Conservation (phyloP, 108 stramenopile species). For the Parietichytrium sp. region DNA sequence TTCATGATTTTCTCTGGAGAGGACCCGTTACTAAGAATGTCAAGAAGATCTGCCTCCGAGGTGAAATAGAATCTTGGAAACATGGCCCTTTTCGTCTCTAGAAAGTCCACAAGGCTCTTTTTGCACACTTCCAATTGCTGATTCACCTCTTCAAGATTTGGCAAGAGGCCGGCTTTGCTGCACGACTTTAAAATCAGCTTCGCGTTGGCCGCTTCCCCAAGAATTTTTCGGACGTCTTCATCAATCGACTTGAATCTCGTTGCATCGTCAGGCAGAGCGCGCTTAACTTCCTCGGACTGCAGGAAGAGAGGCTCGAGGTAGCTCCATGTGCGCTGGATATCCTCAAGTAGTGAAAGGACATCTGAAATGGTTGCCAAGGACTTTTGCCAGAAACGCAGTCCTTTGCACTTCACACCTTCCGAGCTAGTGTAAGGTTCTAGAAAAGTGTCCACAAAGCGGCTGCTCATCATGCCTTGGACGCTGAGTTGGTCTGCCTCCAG, state of each 20-base stretch:
- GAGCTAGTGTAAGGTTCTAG: background rate
- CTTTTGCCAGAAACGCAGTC: slow-evolving; percentile 27
- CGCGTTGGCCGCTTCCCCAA: slow-evolving; percentile 61
- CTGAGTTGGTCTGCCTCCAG: slow-evolving; percentile 74
- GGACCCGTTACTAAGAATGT: slow-evolving; percentile 76
- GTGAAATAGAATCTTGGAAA: slow-evolving; percentile 81
- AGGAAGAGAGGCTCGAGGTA: slow-evolving; percentile 82
- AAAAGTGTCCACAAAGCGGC: slow-evolving; percentile 53
- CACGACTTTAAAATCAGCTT: slow-evolving; percentile 68
- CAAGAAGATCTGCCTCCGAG: slow-evolving; percentile 72
- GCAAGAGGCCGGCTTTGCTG: slow-evolving; percentile 65
- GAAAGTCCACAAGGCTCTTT: slow-evolving; percentile 74
- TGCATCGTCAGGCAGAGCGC: slow-evolving; percentile 75
- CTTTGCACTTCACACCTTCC: background rate
- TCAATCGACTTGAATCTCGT: slow-evolving; percentile 72
- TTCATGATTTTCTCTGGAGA: slow-evolving; percentile 67
- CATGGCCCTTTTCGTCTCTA: slow-evolving; percentile 71
- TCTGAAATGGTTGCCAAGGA: slow-evolving; percentile 48
- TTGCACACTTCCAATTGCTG: slow-evolving; percentile 75
- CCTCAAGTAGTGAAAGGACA: slow-evolving; percentile 61
- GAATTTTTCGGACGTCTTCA: slow-evolving; percentile 60
- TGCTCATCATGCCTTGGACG: slow-evolving; percentile 73
- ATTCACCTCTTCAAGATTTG: slow-evolving; percentile 62
- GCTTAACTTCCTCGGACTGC: slow-evolving; percentile 74
- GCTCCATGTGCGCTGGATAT: slow-evolving; percentile 78